Percentiles rank a stretch among this genome's conserved stretches.
Evolutionary conservation across 305 asterid genomes (phyloP).

Genomic region (Nicotiana rustica): DNA sequence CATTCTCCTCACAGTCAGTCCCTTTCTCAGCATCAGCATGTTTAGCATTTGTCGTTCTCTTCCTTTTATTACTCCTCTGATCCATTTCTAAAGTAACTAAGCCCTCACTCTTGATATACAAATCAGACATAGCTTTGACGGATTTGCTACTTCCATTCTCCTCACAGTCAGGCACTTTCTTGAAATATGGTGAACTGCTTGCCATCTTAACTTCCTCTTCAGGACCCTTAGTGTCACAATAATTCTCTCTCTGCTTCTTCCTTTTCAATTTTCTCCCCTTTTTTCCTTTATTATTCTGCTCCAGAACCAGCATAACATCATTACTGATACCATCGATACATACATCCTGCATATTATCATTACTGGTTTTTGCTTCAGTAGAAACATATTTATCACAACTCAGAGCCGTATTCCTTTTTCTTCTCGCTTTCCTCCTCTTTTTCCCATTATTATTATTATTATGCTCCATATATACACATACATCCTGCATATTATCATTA

Average conservation of each 20-base stretch:
- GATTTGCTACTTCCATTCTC: conserved; percentile 13
- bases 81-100: conserved; percentile 8
- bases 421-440: no score
- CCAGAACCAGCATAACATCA: conserved; percentile 23
- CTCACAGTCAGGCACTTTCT: neutral
- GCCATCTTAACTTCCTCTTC: conserved; percentile 5
- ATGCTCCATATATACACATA: no score
- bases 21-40: conserved; percentile 32
- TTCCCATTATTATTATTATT: no score
- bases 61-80: conserved; percentile 26
- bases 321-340: neutral
- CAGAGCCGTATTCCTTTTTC: neutral
- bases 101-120: conserved; percentile 29
- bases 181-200: neutral
- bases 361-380: conserved; percentile 15
- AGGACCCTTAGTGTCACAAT: neutral
- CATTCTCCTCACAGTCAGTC: no score
- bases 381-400: conserved; percentile 14
- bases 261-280: neutral
- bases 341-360: conserved; percentile 18
- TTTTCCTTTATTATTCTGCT: neutral
- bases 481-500: neutral
- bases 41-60: conserved; percentile 14
- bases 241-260: conserved; percentile 28
- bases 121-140: neutral